Evolutionary conservation across 169 alveolate species (phyloP), one percentile per base, ranked within the genome.

Genomic region (Eimeria maxima): DNA sequence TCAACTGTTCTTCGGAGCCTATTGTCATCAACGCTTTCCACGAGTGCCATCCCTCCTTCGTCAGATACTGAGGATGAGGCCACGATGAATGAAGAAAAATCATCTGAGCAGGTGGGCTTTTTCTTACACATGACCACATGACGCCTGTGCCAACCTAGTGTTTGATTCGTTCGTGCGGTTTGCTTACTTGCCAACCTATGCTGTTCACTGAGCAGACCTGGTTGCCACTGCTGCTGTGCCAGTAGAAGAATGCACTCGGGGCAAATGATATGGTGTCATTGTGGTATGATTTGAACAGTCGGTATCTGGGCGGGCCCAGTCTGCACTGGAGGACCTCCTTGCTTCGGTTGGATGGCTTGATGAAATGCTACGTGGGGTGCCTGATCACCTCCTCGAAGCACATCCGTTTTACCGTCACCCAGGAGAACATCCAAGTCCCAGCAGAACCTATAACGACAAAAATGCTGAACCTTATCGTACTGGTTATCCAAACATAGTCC

Each of bases 341-440:
- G 33, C 33, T 20, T 65, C 74, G 33, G 2, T 24, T 27, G 8
- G 0, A 24, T 67, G 42, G 42, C 76, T 67, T 18, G 27, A 27
- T 2, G 22, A 67, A n/a, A n/a, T 67, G 76, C 18, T 67, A 4
- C 13, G 16, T 38, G 45, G 44, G 76, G 42, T 67, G 7, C 44
- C 84, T 20, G 84, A 74, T 4, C 13, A 44, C 3, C 33, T 42
- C 33, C 69, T 80, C 42, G n/a, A n/a, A n/a, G 27, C 27, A 8
- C 90, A 80, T 22, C 90, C 90, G 33, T 80, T 80, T 47, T 80
- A 47, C 57, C 69, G 47, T 29, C 69, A 44, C 38, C 90, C 90
- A 1, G 47, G 7, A 20, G 71, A 3, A 5, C 27, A 45, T 2
- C 71, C 5, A 20, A 13, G 71, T 7, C 45, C 8, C 42, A 24